These are phyloP conservation scores for Setaria viridis DNA, from an alignment of 202 grass and related monocot genomes.

Conservation along the genomic window DNA sequence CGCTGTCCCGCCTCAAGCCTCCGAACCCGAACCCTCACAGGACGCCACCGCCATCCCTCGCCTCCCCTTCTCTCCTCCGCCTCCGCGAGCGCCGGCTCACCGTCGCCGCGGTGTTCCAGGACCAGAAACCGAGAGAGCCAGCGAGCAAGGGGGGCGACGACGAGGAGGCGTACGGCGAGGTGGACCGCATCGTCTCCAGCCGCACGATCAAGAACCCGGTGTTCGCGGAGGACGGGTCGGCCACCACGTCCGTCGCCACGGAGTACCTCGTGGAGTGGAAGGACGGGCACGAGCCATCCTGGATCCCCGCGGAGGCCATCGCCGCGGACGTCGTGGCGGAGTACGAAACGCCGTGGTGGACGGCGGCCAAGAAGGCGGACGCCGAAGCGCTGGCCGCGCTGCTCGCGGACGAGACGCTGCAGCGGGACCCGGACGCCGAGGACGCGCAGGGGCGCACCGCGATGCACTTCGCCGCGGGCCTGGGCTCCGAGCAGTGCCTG, in stretches of 20 bases:
- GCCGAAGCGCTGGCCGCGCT: conserved; percentile 55
- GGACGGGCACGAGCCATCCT: conserved; percentile 78
- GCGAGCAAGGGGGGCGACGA: conserved; percentile 39
- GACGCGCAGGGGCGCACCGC: conserved; percentile 84
- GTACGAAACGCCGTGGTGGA: conserved; percentile 90
- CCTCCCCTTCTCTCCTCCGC: conserved; percentile 4
- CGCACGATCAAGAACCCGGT: conserved; percentile 66
- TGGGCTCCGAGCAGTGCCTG: conserved; percentile 85
- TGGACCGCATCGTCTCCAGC: conserved; percentile 79
- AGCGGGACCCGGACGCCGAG: conserved; percentile 74
- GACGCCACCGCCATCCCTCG: conserved; percentile 2
- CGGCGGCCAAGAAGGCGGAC: conserved; percentile 80
- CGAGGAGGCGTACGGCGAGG: conserved; percentile 78
- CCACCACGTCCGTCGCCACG: conserved; percentile 50
- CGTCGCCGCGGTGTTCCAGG: conserved; percentile 64
- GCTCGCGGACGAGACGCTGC: conserved; percentile 61
- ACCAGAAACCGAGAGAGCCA: conserved; percentile 54
- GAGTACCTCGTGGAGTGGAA: conserved; percentile 95
- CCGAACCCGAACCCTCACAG: conserved; percentile 38
- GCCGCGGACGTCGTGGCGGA: conserved; percentile 81
- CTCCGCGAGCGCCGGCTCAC: conserved; percentile 42
- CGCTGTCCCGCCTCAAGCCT: conserved; percentile 75
- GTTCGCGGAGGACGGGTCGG: conserved; percentile 70
- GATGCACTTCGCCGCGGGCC: conserved; percentile 77
- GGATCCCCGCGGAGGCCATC: conserved; percentile 73